phyloP scores from a whole-genome alignment of 176 grass and related monocot genomes.

The Tillandsia leiboldiana region DNA sequence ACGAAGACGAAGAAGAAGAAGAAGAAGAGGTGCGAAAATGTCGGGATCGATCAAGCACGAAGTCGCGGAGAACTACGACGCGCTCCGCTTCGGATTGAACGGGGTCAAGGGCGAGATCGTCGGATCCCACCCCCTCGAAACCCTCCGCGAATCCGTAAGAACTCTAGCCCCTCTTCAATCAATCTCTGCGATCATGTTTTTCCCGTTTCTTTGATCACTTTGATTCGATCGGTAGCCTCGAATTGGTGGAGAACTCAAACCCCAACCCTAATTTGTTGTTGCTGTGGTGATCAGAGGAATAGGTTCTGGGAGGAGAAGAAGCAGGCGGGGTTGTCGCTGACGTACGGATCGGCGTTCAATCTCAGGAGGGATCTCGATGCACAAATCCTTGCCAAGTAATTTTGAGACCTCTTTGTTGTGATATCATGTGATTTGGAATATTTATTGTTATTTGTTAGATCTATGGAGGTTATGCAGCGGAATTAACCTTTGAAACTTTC shows the following conservation, averaged over 20 bases:
- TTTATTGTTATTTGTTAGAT: no score
- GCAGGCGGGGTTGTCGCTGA: conserved; percentile 25
- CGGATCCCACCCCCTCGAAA: conserved; percentile 27
- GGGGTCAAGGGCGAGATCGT: conserved; percentile 32
- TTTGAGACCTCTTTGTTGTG: no score
- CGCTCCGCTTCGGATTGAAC: conserved; percentile 27
- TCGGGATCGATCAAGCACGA: conserved; percentile 32
- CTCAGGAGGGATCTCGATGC: conserved; percentile 38
- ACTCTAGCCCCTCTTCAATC: neutral
- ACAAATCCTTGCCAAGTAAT: conserved; percentile 28
- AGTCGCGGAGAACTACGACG: conserved; percentile 9
- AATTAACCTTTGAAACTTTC: no score
- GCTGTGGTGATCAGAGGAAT: conserved; percentile 5
- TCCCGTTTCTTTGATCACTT: neutral
- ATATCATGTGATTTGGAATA: no score
- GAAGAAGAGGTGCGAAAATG: conserved; percentile 9
- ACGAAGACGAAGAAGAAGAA: neutral
- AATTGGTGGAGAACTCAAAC: conserved; percentile 17
- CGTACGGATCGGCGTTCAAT: conserved; percentile 41
- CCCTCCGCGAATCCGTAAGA: conserved; percentile 22
- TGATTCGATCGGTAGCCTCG: neutral
- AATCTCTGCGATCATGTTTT: neutral
- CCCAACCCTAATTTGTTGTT: conserved; percentile 10
- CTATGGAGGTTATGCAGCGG: no score
- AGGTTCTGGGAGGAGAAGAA: conserved; percentile 40